These are phyloP conservation scores for Annulohypoxylon truncatum DNA, from an alignment of 2,329 filamentous ascomycete genomes.

Conservation along the genomic window DNA sequence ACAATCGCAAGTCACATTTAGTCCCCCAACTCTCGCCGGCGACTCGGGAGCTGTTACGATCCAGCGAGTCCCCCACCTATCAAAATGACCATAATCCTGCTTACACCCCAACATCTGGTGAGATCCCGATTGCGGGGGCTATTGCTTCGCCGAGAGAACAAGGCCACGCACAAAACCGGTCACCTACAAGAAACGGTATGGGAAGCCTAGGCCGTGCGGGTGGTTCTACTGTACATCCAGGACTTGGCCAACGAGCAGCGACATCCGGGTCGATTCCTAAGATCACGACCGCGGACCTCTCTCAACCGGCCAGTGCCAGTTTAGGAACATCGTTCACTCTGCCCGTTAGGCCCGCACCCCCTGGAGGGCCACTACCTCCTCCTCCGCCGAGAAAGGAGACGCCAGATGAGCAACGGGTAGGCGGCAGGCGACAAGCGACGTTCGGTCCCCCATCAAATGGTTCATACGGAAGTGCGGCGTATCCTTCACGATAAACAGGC, in stretches of 20 bases:
- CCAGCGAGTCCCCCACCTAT: conserved; percentile 68
- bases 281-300: conserved; percentile 52
- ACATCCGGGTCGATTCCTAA: conserved; percentile 67
- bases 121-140: conserved; percentile 74
- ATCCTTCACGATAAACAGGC: conserved; percentile 47
- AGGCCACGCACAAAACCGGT: conserved; percentile 59
- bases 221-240: conserved; percentile 61
- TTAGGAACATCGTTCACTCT: conserved; percentile 69
- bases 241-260: conserved; percentile 63
- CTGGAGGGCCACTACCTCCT: conserved; percentile 68
- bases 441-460: conserved; percentile 62
- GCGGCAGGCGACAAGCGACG: conserved; percentile 64
- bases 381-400: conserved; percentile 69
- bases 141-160: conserved; percentile 66
- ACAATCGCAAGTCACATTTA: conserved; percentile 95
- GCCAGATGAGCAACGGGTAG: conserved; percentile 64
- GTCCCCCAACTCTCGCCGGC: conserved; percentile 82
- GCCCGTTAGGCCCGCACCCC: conserved; percentile 72
- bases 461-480: conserved; percentile 51
- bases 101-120: conserved; percentile 75
- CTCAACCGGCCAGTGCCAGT: conserved; percentile 56
- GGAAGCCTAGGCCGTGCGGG: conserved; percentile 59
- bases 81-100: conserved; percentile 59
- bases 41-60: conserved; percentile 79
- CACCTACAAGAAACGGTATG: conserved; percentile 63